Evolutionary conservation across 2,329 filamentous ascomycete species (phyloP), one percentile per base, ranked within the genome.

Genomic region (Neofusicoccum laricinum): DNA sequence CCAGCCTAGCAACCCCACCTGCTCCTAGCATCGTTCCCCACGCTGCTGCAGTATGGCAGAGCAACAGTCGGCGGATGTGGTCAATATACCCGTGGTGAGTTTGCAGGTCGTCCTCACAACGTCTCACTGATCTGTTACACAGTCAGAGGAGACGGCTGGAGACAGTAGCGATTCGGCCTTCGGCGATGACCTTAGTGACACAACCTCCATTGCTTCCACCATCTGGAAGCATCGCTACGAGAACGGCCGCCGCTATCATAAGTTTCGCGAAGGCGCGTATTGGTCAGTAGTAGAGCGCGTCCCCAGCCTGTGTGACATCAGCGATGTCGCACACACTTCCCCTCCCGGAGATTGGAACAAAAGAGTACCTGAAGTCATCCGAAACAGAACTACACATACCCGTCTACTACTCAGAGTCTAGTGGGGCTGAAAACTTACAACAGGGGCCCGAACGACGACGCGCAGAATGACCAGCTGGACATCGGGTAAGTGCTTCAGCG

Each of bases 191-290:
- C n/a, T 70, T 11, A 71, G 68, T 61, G 71, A 73, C 53, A 73
- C 71, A 14, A 73, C 72, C 3, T 72, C 71, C 10, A 70, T 74
- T 19, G 65, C 71, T 0, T 72, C 70, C 3, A 71, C 68, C 30
- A 74, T 75, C 61, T 68, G 69, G 67, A 67, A 63, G 34, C 69
- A 73, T 50, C 71, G 72, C 48, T 73, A 71, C 34, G 72, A 65
- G 59, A 43, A 65, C 34, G 64, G 64, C n/a, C 34, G 59, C 21
- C 36, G 58, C 67, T 65, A 55, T 7, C 36, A 48, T 11, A 61
- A 51, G 14, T 63, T 41, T 30, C 32, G 32, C 7, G 51, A 58
- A 41, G 45, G 46, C 17, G 38, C 49, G 19, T 61, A 59, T n/a
- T 53, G 61, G 43, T 65, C 5, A 36, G 38, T 41, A n/a, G 14